Evolutionary conservation across 2,329 filamentous ascomycete species (phyloP), one percentile per base, ranked within the genome.

Genomic region (Diaporthe destruens): DNA sequence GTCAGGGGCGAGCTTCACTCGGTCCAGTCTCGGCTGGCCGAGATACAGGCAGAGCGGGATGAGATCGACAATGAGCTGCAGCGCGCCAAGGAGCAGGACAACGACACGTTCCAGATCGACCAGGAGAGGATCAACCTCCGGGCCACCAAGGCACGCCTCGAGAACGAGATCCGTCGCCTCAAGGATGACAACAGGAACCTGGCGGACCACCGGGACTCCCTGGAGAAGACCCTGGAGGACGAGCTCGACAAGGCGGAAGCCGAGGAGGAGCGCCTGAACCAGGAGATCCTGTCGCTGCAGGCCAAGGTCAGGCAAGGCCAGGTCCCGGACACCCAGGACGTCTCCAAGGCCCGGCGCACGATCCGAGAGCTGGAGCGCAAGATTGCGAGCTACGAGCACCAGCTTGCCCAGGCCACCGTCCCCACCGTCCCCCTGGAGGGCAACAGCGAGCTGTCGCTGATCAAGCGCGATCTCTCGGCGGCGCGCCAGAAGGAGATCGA

Each of bases 61-160:
- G 90, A 92, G 77, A 81, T 93, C 25, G 88, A 91, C 71, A 87
- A 82, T 42, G 89, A 92, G 77, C 82, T 94, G 25, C 85, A 86
- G 56, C 85, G 86, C 32, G 79, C 85, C n/a, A 85, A 84, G 74
- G 85, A 89, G 51, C 86, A 88, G 70, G 88, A 88, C 63, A 87
- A 87, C 70, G 88, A 91, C 51, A 71, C 71, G 72, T 87, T 89
- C 76, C 87, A 87, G 16, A 80, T 92, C 57, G 92, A 94, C 76
- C 89, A 91, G 74, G 92, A 94, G 77, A 90, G 91, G 75, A 82
- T 92, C 57, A 91, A 94, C 69, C 84, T 94, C 32, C 89, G 91
- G 23, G 90, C 90, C 36, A 83, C 88, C n/a, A 92, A 91, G 78
- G 83, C 90, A 74, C 92, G 90, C 77, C 85, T 93, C 23, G 92